These are phyloP conservation scores for Fremontodendron californicum DNA, from an alignment of 345 rosid species.

Conservation along the genomic window DNA sequence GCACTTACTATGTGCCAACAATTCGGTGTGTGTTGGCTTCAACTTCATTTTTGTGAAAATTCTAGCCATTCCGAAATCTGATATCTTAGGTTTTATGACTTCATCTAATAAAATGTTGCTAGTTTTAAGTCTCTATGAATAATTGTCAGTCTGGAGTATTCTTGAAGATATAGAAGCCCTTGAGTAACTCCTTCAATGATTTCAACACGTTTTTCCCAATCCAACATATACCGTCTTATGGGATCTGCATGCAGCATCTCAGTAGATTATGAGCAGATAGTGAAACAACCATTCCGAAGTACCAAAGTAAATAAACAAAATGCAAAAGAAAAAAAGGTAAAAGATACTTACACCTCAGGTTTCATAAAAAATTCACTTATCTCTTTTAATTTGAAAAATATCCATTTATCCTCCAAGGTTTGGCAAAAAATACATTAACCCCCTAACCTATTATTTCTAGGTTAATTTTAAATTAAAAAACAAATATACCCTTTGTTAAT, in stretches of 20 bases:
- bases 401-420: too few species aligned
- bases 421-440: too few species aligned
- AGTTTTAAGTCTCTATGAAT: background rate
- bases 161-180: conserved; percentile 2
- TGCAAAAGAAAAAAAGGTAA: too few species aligned
- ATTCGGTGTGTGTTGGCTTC: background rate
- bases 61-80: background rate
- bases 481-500: too few species aligned
- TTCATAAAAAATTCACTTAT: too few species aligned
- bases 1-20: background rate
- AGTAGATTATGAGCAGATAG: background rate
- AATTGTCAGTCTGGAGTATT: background rate
- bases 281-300: too few species aligned
- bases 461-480: too few species aligned
- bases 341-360: too few species aligned
- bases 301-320: too few species aligned
- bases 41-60: background rate
- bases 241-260: background rate
- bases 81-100: background rate
- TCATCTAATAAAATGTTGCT: conserved; percentile 3
- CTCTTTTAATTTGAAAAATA: too few species aligned
- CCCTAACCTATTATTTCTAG: too few species aligned
- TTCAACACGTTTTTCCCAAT: background rate
- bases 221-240: background rate
- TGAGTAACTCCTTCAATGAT: background rate